A percentile compares a stretch with the other conserved stretches of the same genome.
Evolutionary conservation across 1,284 basidiomycete genomes (phyloP).

Genomic region (Takashimella koratensis): DNA sequence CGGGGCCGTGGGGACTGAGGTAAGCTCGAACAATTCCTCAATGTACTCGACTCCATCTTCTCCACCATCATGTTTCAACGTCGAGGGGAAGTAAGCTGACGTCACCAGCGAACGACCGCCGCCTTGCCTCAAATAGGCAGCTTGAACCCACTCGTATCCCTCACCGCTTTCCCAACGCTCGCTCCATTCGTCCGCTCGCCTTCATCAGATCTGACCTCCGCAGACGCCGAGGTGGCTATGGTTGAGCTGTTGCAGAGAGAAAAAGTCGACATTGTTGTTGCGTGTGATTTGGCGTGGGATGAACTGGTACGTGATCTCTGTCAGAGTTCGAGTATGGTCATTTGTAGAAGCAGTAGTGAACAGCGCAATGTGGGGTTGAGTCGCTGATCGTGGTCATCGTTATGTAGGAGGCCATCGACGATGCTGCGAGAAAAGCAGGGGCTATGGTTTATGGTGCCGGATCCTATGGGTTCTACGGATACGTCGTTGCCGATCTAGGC

Average conservation of each 20-base stretch:
- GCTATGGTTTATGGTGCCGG: conserved; percentile 85
- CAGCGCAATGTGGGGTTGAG: no score
- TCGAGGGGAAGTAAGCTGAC: conserved; percentile 9
- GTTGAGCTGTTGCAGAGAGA: conserved; percentile 57
- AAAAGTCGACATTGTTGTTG: conserved; percentile 73
- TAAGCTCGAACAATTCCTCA: conserved; percentile 50
- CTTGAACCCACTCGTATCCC: conserved; percentile 84
- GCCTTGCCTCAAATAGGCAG: conserved; percentile 79
- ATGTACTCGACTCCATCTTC: no score
- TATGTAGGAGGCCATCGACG: conserved; percentile 70
- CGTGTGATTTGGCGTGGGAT: conserved; percentile 68
- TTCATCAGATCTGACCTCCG: conserved; percentile 1
- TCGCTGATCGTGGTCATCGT: no score
- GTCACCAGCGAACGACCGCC: conserved; percentile 68
- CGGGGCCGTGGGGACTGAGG: conserved; percentile 70
- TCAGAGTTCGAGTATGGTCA: no score
- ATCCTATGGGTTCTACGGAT: conserved; percentile 86
- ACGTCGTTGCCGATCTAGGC: conserved; percentile 89
- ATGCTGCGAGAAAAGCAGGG: conserved; percentile 62
- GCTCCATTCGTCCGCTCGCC: conserved; percentile 52
- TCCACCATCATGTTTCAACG: background rate
- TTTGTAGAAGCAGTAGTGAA: no score
- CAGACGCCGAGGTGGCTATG: conserved; percentile 53
- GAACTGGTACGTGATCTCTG: conserved; percentile 67
- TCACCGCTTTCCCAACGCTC: conserved; percentile 61